Evolutionary conservation across 1,284 basidiomycete species (phyloP), one percentile per base, ranked within the genome.

Genomic region (Puccinia triticina): DNA sequence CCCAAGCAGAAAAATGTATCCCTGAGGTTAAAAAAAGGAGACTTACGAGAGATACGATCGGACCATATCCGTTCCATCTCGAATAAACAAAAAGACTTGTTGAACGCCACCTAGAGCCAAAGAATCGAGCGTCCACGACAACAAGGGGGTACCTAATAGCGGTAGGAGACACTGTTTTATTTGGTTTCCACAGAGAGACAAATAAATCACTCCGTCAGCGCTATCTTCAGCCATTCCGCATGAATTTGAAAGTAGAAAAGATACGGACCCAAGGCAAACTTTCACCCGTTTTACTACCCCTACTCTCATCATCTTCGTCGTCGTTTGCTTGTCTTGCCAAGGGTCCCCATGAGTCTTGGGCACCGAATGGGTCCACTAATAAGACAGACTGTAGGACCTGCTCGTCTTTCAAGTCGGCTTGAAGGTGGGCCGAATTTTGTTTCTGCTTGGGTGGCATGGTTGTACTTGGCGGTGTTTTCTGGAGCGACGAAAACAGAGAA

Each of bases 51-150:
- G 92, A 83, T 91, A 93, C 16, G 90, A 89, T 86, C 93, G 92
- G 85, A 96, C 92, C 86, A 93, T 91, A 81, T 93, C 92, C 14
- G 93, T 91, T 87, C 96, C 84, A 92, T 96, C 86, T 92, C 91
- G 88, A 92, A 96, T 84, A 84, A 98, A 92, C 80, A 99, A 92
- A 87, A 98, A 96, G 83, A 98, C 93, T 88, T 98, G 94, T 86
- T 96, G 93, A 67, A 98, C 95, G 77, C 95, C 95, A 48, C 94
- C 94, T 26, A 95, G 89, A 46, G 94, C 92, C 69, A 99, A 90
- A 86, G 93, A 93, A 88, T 99, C 96, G 84, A 99, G 92, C 1
- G 96, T 98, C 95, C 96, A 98, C 85, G 95, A 92, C 46, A 99
- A 90, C 50, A 99, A 89, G 4, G 96, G 93, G 0, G 93, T 93